Evolutionary conservation across 2,329 filamentous ascomycete genomes (phyloP).

Genomic region (Blastomyces silverae): DNA sequence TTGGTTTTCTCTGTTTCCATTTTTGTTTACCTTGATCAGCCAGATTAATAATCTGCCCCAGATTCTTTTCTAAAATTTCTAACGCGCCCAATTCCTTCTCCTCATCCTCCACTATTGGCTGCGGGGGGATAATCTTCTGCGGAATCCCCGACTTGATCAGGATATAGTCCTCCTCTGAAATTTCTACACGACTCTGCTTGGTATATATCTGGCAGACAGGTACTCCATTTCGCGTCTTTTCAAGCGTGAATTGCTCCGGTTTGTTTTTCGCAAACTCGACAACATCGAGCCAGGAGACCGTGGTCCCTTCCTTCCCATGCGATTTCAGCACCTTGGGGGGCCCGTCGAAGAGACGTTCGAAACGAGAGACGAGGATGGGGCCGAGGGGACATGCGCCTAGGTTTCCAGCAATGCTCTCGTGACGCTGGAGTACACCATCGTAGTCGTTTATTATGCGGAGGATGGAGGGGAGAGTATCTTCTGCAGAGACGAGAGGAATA

Average conservation of each 20-base stretch:
- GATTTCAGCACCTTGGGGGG: constrained; percentile 62
- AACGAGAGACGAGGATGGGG: constrained; percentile 74
- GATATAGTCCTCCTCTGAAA: constrained; percentile 80
- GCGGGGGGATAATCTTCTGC: constrained; percentile 71
- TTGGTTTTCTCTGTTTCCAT: neutral
- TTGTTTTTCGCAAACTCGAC: constrained; percentile 77
- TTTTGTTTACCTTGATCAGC: constrained; percentile 61
- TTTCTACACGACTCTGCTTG: constrained; percentile 74
- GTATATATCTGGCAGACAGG: constrained; percentile 75
- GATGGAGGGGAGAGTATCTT: constrained; percentile 68
- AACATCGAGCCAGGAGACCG: constrained; percentile 75
- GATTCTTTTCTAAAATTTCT: constrained; percentile 73
- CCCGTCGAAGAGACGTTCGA: constrained; percentile 79
- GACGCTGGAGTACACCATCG: constrained; percentile 74
- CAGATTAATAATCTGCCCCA: constrained; percentile 69
- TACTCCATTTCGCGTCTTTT: constrained; percentile 59
- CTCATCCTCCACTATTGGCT: constrained; percentile 79
- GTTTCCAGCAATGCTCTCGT: constrained; percentile 80
- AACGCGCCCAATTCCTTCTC: constrained; percentile 75
- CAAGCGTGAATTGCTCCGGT: constrained; percentile 68
- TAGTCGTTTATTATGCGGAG: constrained; percentile 69
- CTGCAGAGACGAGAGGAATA: constrained; percentile 55
- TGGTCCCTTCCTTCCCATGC: constrained; percentile 54
- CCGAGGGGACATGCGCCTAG: constrained; percentile 76
- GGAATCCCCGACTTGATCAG: constrained; percentile 76